Evolutionary conservation across 768 basidiomycete genomes (phyloP), one percentile per base, ranked within the genome.

Genomic region (Clitopilus hobsonii): DNA sequence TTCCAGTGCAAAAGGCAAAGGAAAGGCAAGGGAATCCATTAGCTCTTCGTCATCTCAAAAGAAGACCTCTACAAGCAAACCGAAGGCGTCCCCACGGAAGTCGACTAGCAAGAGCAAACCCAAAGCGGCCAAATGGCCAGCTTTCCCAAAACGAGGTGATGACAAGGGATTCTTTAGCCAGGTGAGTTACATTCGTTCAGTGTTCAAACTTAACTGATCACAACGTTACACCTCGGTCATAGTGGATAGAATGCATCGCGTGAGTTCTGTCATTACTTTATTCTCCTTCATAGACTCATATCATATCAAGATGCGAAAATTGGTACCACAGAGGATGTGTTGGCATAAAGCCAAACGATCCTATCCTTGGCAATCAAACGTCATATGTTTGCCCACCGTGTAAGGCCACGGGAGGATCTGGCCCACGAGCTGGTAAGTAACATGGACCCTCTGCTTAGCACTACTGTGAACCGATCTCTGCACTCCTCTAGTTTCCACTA

Each of bases 291-390:
- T 25, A 3, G n/a, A n/a, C n/a, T n/a, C n/a, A n/a, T n/a, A n/a
- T n/a, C n/a, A 3, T 5, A 11, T 16, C 23, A 26, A 79, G 77
- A 5, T 80, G 77, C 52, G 64, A 69, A 1, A 48, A 58, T 53
- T 80, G 81, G 81, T 82, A 77, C 54, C 81, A 83, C 53, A 78
- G 74, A 53, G 81, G 77, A 5, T 83, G 81, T 54, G 73, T 75
- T 24, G 80, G 74, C 14, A 65, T 82, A 32, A 53, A 49, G 11
- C 41, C 63, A 2, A 64, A 60, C 0, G 80, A 83, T 56, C 53
- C 62, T 1, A 68, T 77, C n/a, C 54, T 77, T 25, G 64, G 67
- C 30, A 58, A 58, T 5, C 58, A 27, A 0, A 65, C 62, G 10
- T 55, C 60, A 26, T 81, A 77, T 55, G 57, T 61, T 14, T 83